phyloP scores from a whole-genome alignment of 2,329 filamentous ascomycete species.

The Chlorencoelia australis region DNA sequence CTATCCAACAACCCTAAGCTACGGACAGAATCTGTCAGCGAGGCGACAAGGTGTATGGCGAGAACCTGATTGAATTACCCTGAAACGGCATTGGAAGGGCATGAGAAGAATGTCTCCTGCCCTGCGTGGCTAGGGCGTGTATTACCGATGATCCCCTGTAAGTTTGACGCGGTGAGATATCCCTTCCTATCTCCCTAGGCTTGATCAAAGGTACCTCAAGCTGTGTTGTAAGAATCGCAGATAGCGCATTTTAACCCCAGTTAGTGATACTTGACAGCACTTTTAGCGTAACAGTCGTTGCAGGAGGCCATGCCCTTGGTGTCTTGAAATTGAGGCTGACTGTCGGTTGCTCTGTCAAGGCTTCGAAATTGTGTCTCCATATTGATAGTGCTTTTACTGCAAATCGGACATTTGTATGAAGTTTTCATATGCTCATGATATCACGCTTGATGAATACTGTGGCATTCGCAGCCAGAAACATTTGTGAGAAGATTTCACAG shows the following conservation, averaged over 20 bases:
- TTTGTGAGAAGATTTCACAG: conserved; percentile 73
- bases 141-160: too few relatives aligned
- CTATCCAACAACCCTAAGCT: conserved; percentile 22
- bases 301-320: conserved; percentile 79
- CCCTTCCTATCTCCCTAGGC: too few relatives aligned
- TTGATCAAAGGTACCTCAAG: conserved; percentile 30
- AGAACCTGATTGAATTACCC: conserved; percentile 13
- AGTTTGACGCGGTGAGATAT: too few relatives aligned
- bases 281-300: conserved; percentile 89
- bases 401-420: conserved; percentile 94
- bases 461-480: conserved; percentile 95
- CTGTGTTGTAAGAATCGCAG: conserved; percentile 61
- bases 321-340: conserved; percentile 67
- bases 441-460: conserved; percentile 88
- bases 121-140: too few relatives aligned
- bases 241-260: conserved; percentile 80
- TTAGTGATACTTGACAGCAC: conserved; percentile 86
- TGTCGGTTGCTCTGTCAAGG: conserved; percentile 74
- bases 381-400: conserved; percentile 91
- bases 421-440: conserved; percentile 79
- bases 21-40: conserved; percentile 25
- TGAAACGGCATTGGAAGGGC: conserved; percentile 10
- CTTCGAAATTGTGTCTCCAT: conserved; percentile 96
- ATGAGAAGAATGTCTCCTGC: conserved; percentile 25
- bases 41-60: conserved; percentile 18